Evolutionary conservation across 106 monocot species (phyloP).

Genomic region (Iris macrosiphon): DNA sequence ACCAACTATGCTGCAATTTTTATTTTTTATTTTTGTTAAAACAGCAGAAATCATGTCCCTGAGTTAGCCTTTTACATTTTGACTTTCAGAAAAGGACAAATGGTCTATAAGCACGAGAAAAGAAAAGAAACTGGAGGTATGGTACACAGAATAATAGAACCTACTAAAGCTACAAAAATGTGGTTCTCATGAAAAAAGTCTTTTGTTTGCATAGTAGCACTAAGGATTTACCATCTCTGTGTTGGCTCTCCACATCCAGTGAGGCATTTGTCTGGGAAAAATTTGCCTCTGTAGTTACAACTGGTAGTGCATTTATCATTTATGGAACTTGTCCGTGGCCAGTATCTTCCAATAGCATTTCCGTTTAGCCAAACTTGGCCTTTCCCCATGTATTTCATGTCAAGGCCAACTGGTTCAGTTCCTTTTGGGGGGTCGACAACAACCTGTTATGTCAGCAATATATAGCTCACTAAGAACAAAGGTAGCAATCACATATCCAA

Average conservation of each 20-base stretch:
- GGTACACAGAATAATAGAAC: too few species aligned
- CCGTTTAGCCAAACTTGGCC: conserved; percentile 93
- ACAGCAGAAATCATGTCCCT: too few species aligned
- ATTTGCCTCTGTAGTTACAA: conserved; percentile 85
- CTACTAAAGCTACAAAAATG: too few species aligned
- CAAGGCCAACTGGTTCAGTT: conserved; percentile 79
- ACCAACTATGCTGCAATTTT: too few species aligned
- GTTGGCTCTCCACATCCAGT: conserved; percentile 91
- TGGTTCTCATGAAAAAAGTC: background rate
- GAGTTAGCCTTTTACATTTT: too few species aligned
- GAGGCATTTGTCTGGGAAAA: conserved; percentile 78
- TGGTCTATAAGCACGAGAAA: too few species aligned
- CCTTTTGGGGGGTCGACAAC: conserved; percentile 57
- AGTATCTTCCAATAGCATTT: conserved; percentile 84
- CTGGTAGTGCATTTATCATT: conserved; percentile 36
- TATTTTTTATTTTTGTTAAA: too few species aligned
- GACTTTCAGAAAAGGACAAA: too few species aligned
- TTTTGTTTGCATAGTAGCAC: background rate
- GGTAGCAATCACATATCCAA: background rate
- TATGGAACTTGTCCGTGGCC: conserved; percentile 57
- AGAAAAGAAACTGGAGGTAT: too few species aligned
- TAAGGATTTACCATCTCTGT: conserved; percentile 78
- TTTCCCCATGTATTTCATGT: conserved; percentile 93
- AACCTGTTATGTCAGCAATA: conserved; percentile 28
- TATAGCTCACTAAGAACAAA: conserved; percentile 4